Conservation (phyloP, 805 yeast species). For the Isabelozyma pseudorhagii region DNA sequence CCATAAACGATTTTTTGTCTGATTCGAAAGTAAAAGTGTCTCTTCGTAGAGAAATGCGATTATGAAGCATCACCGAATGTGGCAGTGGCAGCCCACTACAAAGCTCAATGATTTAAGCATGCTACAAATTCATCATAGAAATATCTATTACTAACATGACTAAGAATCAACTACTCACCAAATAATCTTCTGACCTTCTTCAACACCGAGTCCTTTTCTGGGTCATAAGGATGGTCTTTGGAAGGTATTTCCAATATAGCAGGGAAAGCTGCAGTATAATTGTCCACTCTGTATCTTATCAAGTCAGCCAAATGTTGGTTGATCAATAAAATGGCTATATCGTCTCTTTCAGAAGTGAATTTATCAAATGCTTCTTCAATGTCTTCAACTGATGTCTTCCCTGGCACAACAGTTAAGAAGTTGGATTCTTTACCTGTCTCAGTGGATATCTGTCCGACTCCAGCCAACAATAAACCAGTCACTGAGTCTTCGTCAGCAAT, state of each 20-base stretch:
- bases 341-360: conserved; percentile 73
- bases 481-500: conserved; percentile 98
- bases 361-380: conserved; percentile 70
- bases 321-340: conserved; percentile 87
- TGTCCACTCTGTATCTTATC: conserved; percentile 79
- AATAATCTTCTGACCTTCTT: conserved; percentile 92
- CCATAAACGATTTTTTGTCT: no score
- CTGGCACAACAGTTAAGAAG: conserved; percentile 74
- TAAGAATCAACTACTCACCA: conserved; percentile 61
- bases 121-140: conserved; percentile 15
- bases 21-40: no score
- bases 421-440: conserved; percentile 68
- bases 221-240: conserved; percentile 97
- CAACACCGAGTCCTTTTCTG: conserved; percentile 94
- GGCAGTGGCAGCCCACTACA: no score
- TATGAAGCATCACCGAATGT: no score
- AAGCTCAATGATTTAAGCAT: conserved; percentile 4
- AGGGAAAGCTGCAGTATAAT: conserved; percentile 87
- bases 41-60: no score
- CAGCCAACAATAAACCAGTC: conserved; percentile 93
- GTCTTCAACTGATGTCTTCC: conserved; percentile 73
- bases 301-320: conserved; percentile 94
- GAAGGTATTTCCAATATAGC: conserved; percentile 96
- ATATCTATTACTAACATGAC: conserved; percentile 1
- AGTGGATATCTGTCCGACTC: conserved; percentile 79